These are phyloP conservation scores for Tardiomyces blankii DNA, from an alignment of 1,139 yeast genomes.

Conservation along the genomic window DNA sequence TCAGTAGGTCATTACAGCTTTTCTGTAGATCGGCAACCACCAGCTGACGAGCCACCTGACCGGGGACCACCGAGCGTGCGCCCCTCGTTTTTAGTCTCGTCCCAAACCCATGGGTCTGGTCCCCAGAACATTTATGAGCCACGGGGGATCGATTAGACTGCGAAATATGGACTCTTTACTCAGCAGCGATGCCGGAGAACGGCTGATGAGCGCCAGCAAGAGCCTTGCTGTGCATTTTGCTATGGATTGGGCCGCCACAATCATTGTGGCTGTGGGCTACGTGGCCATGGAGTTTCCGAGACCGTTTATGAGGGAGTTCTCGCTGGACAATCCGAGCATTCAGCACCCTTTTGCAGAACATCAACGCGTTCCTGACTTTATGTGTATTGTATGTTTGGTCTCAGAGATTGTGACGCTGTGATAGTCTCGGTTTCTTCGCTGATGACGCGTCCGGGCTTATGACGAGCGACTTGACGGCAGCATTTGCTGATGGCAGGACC, in stretches of 20 bases:
- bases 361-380: slow-evolving; percentile 36
- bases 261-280: slow-evolving; percentile 11
- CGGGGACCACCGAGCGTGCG: too few relatives aligned
- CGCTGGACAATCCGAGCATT: slow-evolving; percentile 26
- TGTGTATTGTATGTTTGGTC: slow-evolving; percentile 1
- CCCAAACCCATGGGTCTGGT: too few relatives aligned
- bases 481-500: too few relatives aligned
- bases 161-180: neutral
- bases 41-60: too few relatives aligned
- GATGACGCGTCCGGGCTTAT: too few relatives aligned
- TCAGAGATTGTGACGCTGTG: neutral
- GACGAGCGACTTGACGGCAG: too few relatives aligned
- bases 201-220: neutral
- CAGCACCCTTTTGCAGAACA: slow-evolving; percentile 42
- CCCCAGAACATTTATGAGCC: neutral
- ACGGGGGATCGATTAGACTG: neutral
- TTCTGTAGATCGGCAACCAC: too few relatives aligned
- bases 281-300: slow-evolving; percentile 13
- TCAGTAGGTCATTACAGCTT: too few relatives aligned
- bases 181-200: neutral
- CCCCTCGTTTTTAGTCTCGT: too few relatives aligned
- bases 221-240: slow-evolving; percentile 1
- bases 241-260: slow-evolving; percentile 16
- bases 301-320: slow-evolving; percentile 4
- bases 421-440: too few relatives aligned